Base-by-base conservation (phyloP, 148 eudicot species). In the Chenopodium quinoa region DNA sequence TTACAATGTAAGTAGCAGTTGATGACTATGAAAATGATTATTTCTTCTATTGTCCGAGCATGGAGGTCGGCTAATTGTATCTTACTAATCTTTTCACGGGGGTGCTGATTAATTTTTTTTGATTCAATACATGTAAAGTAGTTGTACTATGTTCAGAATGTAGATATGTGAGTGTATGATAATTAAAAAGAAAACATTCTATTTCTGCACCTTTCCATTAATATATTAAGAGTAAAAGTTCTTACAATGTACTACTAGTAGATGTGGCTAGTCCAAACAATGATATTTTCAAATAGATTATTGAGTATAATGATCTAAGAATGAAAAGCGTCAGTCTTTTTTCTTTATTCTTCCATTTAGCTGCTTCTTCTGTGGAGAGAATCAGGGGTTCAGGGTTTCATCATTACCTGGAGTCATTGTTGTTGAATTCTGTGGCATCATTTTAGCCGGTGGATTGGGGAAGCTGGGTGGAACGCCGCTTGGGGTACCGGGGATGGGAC, bases 1-100 rank as follows among this genome's bases (percentile, higher is more conserved):
- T 25, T 90, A 88, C 83, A 91, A 89, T 84, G 31, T 23, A 71
- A 84, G 66, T 77, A 75, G 74, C 67, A 48, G 60, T 78, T 77
- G 74, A 79, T 66, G 56, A 10, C 27, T 17, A 48, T 14, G 3
- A 23, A 25, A 20, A 72, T 66, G 72, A 65, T 72, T 34, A 40
- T 46, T 72, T 72, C 46, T 58, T 79, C 17, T 44, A 56, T 74
- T 66, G 60, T n/a, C 52, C 17, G 32, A 29, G 56, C 46, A 14
- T 34, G 67, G 75, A 79, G 68, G 75, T 71, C 68, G 31, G 74
- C 75, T 79, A 71, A 56, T 79, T 32, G 17, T 69, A 69, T 69
- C 47, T 62, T 44, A 31, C 4, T 47, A 69, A 58, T 56, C 66
- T 82, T 5, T 81, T 78, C 14, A 60, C 73, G 75, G n/a, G 25